These are phyloP conservation scores for Leishmania amazonensis DNA, from an alignment of 208 protist genomes.

Conservation along the genomic window DNA sequence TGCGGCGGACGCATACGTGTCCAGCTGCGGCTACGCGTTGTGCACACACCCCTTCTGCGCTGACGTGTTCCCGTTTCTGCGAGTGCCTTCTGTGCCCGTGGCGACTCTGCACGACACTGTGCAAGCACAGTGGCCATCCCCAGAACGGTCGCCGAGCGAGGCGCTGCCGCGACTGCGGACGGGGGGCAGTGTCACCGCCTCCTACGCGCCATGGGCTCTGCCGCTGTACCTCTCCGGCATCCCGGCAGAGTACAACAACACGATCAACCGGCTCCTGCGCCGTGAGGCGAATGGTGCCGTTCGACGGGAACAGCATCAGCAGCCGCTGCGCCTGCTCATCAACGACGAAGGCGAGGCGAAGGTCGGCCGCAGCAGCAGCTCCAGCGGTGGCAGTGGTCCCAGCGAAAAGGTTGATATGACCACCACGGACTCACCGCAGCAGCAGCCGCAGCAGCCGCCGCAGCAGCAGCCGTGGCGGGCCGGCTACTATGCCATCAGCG, in stretches of 20 bases:
- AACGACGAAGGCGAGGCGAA: conserved; percentile 3
- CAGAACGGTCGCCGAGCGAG: neutral
- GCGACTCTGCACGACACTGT: conserved; percentile 11
- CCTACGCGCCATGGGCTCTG: conserved; percentile 26
- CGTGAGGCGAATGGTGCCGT: conserved; percentile 19
- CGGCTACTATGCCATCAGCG: conserved; percentile 25
- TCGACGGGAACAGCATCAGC: conserved; percentile 20
- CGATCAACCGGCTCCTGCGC: conserved; percentile 32
- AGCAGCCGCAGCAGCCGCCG: conserved; percentile 16
- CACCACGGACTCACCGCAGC: neutral
- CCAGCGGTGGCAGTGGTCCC: neutral
- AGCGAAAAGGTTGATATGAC: neutral
- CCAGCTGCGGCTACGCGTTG: conserved; percentile 68
- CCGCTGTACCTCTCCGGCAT: conserved; percentile 31
- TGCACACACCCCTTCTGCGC: conserved; percentile 58
- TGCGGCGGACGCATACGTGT: conserved; percentile 59
- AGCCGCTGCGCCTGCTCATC: conserved; percentile 22
- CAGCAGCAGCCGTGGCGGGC: neutral
- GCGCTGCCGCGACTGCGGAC: neutral
- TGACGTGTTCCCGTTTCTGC: conserved; percentile 45
- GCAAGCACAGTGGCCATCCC: conserved; percentile 9
- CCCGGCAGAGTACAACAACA: conserved; percentile 26
- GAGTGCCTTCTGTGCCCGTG: conserved; percentile 7
- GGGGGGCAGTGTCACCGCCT: neutral
- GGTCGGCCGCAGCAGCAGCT: neutral